Base-by-base conservation (phyloP, 1,139 yeast genomes). In the Wickerhamomyces sp. region DNA sequence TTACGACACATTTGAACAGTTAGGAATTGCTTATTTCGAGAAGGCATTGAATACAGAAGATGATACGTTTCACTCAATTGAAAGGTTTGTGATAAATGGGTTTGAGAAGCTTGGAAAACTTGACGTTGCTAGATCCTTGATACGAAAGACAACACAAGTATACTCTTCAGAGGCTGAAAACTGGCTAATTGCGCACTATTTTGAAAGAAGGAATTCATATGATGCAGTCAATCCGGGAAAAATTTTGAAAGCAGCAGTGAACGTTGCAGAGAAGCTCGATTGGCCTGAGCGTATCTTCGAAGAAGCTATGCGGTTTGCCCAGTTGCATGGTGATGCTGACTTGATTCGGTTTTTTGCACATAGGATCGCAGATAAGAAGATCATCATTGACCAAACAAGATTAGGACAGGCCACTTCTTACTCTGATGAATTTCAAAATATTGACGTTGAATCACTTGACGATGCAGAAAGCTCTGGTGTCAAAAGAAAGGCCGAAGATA, bases 231-330 rank as follows among this genome's bases (percentile, higher is more conserved):
- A 48, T 1, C 57, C 64, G 2, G 37, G 52, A 0, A 46, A 41
- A 3, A 38, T 69, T 1, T 61, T 70, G 34, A 47, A 49, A 10
- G 47, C 49, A 4, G 76, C 75, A 0, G 38, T 65, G 3, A 44
- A 40, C 6, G 31, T 50, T 13, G 53, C 62, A 1, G 45, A 42
- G 13, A 35, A 42, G 3, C 40, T 75, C 33, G 82, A 77, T 44
- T 62, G 68, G 64, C 78, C 82, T 0, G 78, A 74, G 35, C 55
- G 67, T 29, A 43, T 77, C 4, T 50, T 66, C 12, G 72, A 71
- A 35, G 78, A 71, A 34, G 70, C 72, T 58, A 36, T 64, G 10
- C 52, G 59, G 3, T 71, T 55, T 46, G 71, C 66, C 35, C 59
- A 61, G 27, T 43, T 66, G 0, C 30, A 57, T 47, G 75, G 78